phyloP scores from a whole-genome alignment of 495 filamentous ascomycete genomes.

The Neurospora intermedia region DNA sequence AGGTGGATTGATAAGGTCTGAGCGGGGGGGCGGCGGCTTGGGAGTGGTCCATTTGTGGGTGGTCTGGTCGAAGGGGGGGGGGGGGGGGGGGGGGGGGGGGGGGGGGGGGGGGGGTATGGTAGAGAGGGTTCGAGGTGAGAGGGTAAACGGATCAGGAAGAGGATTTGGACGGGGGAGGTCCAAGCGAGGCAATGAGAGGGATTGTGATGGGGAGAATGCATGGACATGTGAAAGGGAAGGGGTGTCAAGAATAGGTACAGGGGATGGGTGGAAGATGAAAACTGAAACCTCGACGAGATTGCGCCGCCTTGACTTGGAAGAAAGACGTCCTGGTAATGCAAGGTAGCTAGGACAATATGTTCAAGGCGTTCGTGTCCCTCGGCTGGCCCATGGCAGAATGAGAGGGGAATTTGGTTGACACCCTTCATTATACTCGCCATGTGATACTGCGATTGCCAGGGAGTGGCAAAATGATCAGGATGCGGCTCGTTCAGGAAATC shows the following conservation, averaged over 20 bases:
- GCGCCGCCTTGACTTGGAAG: neutral
- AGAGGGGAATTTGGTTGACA: neutral
- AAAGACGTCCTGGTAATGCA: neutral
- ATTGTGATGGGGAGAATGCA: no score
- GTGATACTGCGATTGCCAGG: neutral
- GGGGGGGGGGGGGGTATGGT: no score
- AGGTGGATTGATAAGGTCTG: constrained; percentile 14
- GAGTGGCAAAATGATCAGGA: neutral
- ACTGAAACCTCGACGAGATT: neutral
- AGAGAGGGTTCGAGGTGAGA: neutral
- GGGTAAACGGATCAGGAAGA: no score
- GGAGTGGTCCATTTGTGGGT: neutral
- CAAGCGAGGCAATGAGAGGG: no score
- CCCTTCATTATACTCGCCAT: neutral
- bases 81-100: no score
- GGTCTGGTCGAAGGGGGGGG: neutral
- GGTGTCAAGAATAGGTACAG: no score
- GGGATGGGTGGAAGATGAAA: no score
- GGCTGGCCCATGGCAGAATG: neutral
- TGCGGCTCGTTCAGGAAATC: neutral
- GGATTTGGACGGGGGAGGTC: no score
- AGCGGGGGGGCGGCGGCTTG: neutral
- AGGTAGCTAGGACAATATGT: neutral
- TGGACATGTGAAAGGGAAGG: no score
- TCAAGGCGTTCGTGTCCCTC: neutral